Evolutionary conservation across 805 yeast species (phyloP).

Genomic region (Candida gorgasii): DNA sequence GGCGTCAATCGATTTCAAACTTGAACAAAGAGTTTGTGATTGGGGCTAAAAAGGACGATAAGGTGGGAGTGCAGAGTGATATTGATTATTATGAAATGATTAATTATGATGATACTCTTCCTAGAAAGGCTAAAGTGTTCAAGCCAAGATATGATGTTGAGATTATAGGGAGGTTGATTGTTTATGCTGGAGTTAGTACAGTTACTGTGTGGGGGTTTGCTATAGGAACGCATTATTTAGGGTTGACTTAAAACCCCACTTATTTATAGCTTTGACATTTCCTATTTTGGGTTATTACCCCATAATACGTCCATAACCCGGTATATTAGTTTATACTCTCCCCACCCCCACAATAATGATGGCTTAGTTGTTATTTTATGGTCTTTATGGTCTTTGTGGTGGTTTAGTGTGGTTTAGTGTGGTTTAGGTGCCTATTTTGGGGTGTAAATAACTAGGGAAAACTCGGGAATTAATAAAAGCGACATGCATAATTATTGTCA

Average conservation of each 20-base stretch:
- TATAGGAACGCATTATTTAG: slow-evolving; percentile 20
- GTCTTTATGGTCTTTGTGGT: too few species aligned
- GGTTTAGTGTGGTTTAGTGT: too few species aligned
- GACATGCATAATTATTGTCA: not conserved
- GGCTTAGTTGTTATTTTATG: too few species aligned
- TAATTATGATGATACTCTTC: slow-evolving; percentile 26
- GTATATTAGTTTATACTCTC: too few species aligned
- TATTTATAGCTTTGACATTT: too few species aligned
- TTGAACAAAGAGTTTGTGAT: slow-evolving; percentile 22
- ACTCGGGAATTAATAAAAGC: too few species aligned
- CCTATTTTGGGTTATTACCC: too few species aligned
- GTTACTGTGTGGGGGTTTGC: slow-evolving; percentile 50
- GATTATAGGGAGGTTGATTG: slow-evolving; percentile 71
- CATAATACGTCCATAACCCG: too few species aligned
- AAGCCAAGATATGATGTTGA: slow-evolving; percentile 70
- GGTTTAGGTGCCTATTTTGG: too few species aligned
- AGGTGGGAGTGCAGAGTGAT: slow-evolving; percentile 39
- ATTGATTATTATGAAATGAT: slow-evolving; percentile 43
- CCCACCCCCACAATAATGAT: too few species aligned
- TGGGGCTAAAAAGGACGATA: slow-evolving; percentile 25
- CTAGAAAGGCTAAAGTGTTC: slow-evolving; percentile 45
- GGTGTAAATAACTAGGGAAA: not conserved
- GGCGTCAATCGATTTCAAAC: slow-evolving; percentile 42
- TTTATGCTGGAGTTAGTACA: slow-evolving; percentile 78
- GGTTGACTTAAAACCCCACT: slow-evolving; percentile 6